Base-by-base conservation (phyloP, 495 filamentous ascomycete genomes). In the Immersiella caudata region DNA sequence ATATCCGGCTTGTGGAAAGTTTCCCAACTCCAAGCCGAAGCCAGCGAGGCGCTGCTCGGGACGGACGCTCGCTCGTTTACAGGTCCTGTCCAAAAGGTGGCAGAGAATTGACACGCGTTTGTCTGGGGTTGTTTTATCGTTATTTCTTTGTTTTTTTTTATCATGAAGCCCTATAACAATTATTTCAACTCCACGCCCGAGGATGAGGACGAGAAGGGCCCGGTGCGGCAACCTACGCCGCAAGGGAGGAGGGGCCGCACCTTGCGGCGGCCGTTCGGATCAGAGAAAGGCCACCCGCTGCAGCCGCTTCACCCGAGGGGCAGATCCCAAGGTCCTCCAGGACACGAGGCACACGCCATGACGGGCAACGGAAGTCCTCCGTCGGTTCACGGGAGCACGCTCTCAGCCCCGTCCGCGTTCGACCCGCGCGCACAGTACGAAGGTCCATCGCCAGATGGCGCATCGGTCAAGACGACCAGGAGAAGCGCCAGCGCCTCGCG, bases 381-480 rank as follows among this genome's bases (percentile, higher is more conserved):
- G 21, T 25, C 16, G 35, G 21, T 46, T 46, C 35, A 60, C 6
- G 65, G 36, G 29, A 63, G 66, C 55, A 72, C 55, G 60, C 64
- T 68, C 60, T 66, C 70, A 6, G 66, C 67, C 2, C 66, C 69
- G 6, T 68, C 71, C 0, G 33, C 25, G 2, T 12, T 56, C 40
- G 67, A 67, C 25, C 57, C 25, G 27, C 57, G 25, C 4, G 35
- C 8, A 18, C 36, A 50, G 14, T 6, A 46, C 3, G n/a, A n/a
- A 18, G 36, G 35, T 0, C 5, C 2, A 5, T 27, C 21, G 6
- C 14, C 60, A 25, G 60, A 62, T 11, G 35, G 35, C 20, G n/a
- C 33, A 50, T 36, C 57, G 54, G 26, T 9, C 12, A 50, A 26
- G 60, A 29, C 61, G 18, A 9, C 60, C 1, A 25, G 36, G 0